phyloP scores from a whole-genome alignment of 2,329 filamentous ascomycete species.

The Trichoderma sp. region DNA sequence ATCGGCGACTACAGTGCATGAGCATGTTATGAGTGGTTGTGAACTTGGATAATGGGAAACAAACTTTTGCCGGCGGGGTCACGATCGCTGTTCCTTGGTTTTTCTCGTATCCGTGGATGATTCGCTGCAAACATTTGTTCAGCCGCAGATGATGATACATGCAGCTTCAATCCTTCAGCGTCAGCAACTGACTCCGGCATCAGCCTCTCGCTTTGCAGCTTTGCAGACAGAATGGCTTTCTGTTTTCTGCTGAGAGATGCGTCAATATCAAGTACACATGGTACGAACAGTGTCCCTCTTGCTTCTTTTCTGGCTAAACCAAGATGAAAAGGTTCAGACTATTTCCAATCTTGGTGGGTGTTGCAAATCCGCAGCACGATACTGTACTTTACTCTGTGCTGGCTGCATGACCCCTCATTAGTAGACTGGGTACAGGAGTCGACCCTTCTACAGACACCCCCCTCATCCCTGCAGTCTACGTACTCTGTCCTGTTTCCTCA shows the following conservation, averaged over 20 bases:
- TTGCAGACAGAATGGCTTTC: neutral
- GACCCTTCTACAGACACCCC: conserved; percentile 2
- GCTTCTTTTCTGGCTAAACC: neutral
- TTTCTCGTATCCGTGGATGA: neutral
- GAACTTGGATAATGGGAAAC: neutral
- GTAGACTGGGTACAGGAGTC: neutral
- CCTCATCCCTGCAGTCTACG: neutral
- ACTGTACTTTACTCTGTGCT: neutral
- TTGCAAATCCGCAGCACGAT: neutral
- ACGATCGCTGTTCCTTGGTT: neutral
- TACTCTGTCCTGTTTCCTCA: neutral
- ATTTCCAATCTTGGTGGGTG: neutral
- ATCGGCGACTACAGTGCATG: neutral
- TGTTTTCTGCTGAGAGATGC: neutral
- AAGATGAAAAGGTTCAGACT: neutral
- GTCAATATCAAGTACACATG: neutral
- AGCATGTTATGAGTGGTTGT: neutral
- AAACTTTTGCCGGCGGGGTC: neutral
- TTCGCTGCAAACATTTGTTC: neutral
- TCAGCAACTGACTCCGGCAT: neutral
- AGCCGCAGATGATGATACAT: neutral
- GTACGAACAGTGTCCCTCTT: neutral
- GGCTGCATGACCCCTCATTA: conserved; percentile 2
- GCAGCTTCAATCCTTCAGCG: neutral
- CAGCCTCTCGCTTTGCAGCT: neutral